phyloP scores from a whole-genome alignment of 1,284 basidiomycete genomes.

The Malassezia vespertilionis region DNA sequence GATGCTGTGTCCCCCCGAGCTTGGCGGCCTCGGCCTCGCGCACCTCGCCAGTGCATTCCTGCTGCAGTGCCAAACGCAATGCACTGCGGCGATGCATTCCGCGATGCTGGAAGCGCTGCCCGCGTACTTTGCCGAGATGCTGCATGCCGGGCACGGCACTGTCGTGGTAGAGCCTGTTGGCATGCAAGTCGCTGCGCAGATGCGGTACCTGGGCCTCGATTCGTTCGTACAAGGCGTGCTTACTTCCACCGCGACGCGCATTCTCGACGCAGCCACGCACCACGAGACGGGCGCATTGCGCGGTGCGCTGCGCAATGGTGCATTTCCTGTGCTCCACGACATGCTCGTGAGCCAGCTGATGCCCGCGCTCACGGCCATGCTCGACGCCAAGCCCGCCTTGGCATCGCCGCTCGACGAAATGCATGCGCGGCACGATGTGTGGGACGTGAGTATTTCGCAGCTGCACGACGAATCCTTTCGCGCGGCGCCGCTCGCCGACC shows the following conservation, averaged over 20 bases:
- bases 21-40: not conserved
- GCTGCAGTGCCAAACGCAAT: constrained; percentile 3
- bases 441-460: constrained; percentile 15
- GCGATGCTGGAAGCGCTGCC: constrained; percentile 3
- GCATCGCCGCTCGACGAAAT: not conserved
- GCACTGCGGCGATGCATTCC: constrained; percentile 2
- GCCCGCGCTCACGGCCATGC: constrained; percentile 9
- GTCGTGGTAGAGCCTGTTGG: not conserved
- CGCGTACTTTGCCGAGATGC: not conserved
- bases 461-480: constrained; percentile 1
- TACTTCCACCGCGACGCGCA: constrained; percentile 2
- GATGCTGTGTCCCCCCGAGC: not conserved
- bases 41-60: not conserved
- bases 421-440: constrained; percentile 1
- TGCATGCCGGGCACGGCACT: not conserved
- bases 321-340: constrained; percentile 6
- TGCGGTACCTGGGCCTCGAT: constrained; percentile 12
- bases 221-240: constrained; percentile 10
- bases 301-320: not conserved
- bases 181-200: constrained; percentile 12
- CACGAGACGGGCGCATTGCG: not conserved
- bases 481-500: not conserved
- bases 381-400: constrained; percentile 4
- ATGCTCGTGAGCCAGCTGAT: constrained; percentile 9
- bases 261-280: constrained; percentile 6